Evolutionary conservation across 306 rosid genomes (phyloP), one percentile per base, ranked within the genome.

Genomic region (Acacia acuminata): DNA sequence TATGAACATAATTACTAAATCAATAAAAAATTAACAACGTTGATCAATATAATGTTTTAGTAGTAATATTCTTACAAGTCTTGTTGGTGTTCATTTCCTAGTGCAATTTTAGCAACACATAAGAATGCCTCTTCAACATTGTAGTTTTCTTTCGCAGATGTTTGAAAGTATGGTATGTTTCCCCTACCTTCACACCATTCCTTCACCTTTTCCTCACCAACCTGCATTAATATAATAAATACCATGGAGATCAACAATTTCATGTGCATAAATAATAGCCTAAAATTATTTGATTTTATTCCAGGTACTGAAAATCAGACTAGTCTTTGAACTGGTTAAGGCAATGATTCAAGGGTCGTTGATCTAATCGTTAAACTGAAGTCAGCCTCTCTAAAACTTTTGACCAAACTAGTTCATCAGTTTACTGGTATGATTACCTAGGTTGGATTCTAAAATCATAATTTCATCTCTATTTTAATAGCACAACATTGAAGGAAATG

Each of bases 131-230:
- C 98, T 3, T 93, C 94, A 34, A 95, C 87, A 67, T 90, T 90
- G 84, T 81, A 76, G 2, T 87, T 90, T 73, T 95, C 93, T 86
- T 93, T 95, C 3, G 98, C 99, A 4, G 99, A 95, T 20, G 98
- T 93, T 79, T 92, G 96, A 64, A 87, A 90, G 89, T 95, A 93
- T n/a, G 99, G 93, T 42, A 95, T 89, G 84, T 88, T 92, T 40
- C 97, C 98, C 74, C 90, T 85, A 0, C 91, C 73, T 78, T 86
- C 90, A 83, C 99, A 93, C 98, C 98, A 95, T 45, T 93, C 96
- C 47, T 86, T 88, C 1, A 94, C 96, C 85, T 85, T 92, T 71
- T 79, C 92, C 72, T 88, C 89, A 0, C 91, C 85, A 20, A 95
- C 92, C 98, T 95, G 86, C 87, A 81, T 75, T 71, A 14, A 48